Conservation (phyloP, 225 moss, liverwort and hornwort genomes). For the Physcomitrium patens region DNA sequence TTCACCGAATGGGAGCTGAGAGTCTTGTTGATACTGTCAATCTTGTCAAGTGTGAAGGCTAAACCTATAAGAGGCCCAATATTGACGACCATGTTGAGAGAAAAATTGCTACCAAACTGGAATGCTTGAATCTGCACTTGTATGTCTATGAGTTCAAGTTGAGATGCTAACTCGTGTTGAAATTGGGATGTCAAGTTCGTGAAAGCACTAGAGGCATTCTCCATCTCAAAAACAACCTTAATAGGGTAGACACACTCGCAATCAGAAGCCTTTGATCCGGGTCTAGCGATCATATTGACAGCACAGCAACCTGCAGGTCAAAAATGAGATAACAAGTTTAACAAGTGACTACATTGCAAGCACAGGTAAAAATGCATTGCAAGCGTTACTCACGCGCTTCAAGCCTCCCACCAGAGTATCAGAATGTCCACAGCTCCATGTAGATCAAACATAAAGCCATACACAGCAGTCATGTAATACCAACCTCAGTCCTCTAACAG, state of each 20-base stretch:
- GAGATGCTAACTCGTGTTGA: conserved; percentile 77
- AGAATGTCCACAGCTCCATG: conserved; percentile 13
- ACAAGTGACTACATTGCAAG: background rate
- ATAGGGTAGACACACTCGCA: conserved; percentile 90
- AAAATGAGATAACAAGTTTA: background rate
- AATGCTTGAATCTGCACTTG: conserved; percentile 85
- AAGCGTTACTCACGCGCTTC: conserved; percentile 13
- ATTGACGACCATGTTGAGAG: conserved; percentile 76
- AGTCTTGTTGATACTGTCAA: conserved; percentile 49
- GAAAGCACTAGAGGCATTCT: conserved; percentile 75
- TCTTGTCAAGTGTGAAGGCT: conserved; percentile 49
- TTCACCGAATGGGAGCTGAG: conserved; percentile 62
- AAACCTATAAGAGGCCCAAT: conserved; percentile 70
- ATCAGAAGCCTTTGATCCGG: conserved; percentile 62
- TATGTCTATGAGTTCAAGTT: conserved; percentile 61
- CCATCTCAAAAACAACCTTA: conserved; percentile 75
- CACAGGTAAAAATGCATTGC: background rate
- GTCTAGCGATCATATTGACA: conserved; percentile 63
- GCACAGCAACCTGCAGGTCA: conserved; percentile 69
- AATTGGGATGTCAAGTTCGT: conserved; percentile 82
- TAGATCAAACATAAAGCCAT: conserved; percentile 22
- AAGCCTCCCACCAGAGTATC: conserved; percentile 7
- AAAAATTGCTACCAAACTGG: conserved; percentile 74
- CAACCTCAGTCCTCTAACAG: conserved; percentile 11
- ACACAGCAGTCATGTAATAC: conserved; percentile 12